A percentile compares a stretch with the other conserved stretches of the same genome.
phyloP scores from a whole-genome alignment of 2,329 filamentous ascomycete species.

The Penicillium occitanis region DNA sequence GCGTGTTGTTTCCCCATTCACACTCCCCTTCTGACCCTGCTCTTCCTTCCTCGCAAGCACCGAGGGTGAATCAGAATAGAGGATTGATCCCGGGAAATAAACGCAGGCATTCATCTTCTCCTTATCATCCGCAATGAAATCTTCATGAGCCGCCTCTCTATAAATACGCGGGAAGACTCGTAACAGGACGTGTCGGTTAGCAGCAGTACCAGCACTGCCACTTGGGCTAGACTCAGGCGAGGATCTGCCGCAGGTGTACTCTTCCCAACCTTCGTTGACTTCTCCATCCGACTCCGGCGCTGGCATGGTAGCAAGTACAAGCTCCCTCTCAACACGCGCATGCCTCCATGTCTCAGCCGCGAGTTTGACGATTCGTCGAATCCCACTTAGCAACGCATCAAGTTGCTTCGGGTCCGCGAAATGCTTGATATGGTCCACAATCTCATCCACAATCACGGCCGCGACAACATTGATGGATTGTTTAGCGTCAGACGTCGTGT shows the following conservation, averaged over 20 bases:
- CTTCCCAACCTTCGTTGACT: slow-evolving; percentile 39
- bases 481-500: slow-evolving; percentile 57
- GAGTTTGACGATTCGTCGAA: slow-evolving; percentile 58
- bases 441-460: slow-evolving; percentile 57
- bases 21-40: slow-evolving; percentile 33
- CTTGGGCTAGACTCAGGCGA: not conserved
- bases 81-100: slow-evolving; percentile 51
- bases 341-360: slow-evolving; percentile 61
- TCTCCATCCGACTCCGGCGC: slow-evolving; percentile 37
- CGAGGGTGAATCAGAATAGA: slow-evolving; percentile 52
- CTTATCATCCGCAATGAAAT: slow-evolving; percentile 46
- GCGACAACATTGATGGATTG: slow-evolving; percentile 57
- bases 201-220: slow-evolving; percentile 24
- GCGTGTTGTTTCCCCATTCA: not conserved
- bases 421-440: slow-evolving; percentile 55
- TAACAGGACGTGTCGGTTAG: slow-evolving; percentile 46
- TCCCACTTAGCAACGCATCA: slow-evolving; percentile 51
- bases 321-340: slow-evolving; percentile 57
- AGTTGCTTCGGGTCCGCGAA: slow-evolving; percentile 54
- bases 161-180: slow-evolving; percentile 54
- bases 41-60: slow-evolving; percentile 44
- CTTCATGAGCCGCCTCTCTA: slow-evolving; percentile 53
- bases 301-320: slow-evolving; percentile 55
- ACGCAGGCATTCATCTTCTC: slow-evolving; percentile 47
- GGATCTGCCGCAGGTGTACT: slow-evolving; percentile 32